A percentile compares a stretch with the other conserved stretches of the same genome.
These are phyloP conservation scores for Backusella psychrophila DNA, from an alignment of 192 early-diverging fungal species.

Conservation along the genomic window DNA sequence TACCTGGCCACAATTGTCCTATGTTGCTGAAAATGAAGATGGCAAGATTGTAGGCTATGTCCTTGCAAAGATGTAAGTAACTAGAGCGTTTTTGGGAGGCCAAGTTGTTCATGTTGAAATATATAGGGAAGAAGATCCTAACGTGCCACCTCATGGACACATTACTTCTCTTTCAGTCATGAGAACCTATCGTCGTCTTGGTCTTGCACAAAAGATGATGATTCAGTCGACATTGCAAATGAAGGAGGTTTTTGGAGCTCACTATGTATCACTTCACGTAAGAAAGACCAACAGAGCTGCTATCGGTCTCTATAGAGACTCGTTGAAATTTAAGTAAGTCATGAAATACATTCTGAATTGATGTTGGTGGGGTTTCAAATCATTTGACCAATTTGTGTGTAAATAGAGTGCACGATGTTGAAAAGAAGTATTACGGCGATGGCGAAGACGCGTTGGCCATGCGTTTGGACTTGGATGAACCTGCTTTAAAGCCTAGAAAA, in stretches of 20 bases:
- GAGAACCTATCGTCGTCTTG: slow-evolving; percentile 93
- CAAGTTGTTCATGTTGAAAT: background rate
- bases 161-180: slow-evolving; percentile 97
- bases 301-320: slow-evolving; percentile 90
- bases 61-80: slow-evolving; percentile 87
- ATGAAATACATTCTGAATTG: background rate
- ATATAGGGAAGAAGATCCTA: slow-evolving; percentile 86
- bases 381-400: slow-evolving; percentile 5
- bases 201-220: slow-evolving; percentile 98
- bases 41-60: slow-evolving; percentile 97
- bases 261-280: slow-evolving; percentile 93
- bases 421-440: slow-evolving; percentile 97
- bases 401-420: slow-evolving; percentile 79
- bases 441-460: slow-evolving; percentile 91
- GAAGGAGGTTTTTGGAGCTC: slow-evolving; percentile 83
- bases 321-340: slow-evolving; percentile 79
- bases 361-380: background rate
- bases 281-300: slow-evolving; percentile 92
- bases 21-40: slow-evolving; percentile 90
- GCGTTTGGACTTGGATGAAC: slow-evolving; percentile 47
- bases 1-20: slow-evolving; percentile 91
- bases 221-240: slow-evolving; percentile 86
- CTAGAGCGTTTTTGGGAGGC: background rate
- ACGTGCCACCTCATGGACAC: slow-evolving; percentile 80
- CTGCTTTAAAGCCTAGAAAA: slow-evolving; percentile 21